These are phyloP conservation scores for Pugionium cornutum DNA, from an alignment of 345 rosid genomes.

Conservation along the genomic window DNA sequence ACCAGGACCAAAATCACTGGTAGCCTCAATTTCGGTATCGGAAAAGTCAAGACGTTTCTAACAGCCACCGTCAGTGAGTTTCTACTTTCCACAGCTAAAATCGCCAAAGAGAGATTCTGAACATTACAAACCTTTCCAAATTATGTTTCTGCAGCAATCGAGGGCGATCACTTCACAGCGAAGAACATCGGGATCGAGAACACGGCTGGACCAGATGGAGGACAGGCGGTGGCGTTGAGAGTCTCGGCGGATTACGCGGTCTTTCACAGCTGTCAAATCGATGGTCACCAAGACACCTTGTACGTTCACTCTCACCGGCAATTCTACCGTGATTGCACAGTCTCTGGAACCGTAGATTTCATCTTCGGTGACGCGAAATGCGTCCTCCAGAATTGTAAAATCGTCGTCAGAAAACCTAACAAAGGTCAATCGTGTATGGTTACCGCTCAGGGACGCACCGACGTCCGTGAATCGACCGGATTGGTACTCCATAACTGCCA, in stretches of 20 bases:
- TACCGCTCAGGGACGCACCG: slow-evolving; percentile 66
- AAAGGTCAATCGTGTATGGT: slow-evolving; percentile 51
- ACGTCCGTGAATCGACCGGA: slow-evolving; percentile 48
- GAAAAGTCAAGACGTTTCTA: slow-evolving; percentile 48
- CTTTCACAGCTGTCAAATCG: slow-evolving; percentile 59
- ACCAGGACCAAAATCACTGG: slow-evolving; percentile 68
- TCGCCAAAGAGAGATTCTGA: slow-evolving; percentile 1
- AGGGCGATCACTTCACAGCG: slow-evolving; percentile 60
- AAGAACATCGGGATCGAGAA: slow-evolving; percentile 72
- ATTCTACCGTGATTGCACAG: slow-evolving; percentile 70
- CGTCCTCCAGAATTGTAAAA: slow-evolving; percentile 63
- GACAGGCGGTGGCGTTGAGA: slow-evolving; percentile 76
- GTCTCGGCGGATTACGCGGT: slow-evolving; percentile 53
- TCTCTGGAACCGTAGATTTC: slow-evolving; percentile 74
- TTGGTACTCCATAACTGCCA: slow-evolving; percentile 64
- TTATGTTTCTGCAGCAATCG: slow-evolving; percentile 40
- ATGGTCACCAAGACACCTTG: slow-evolving; percentile 71
- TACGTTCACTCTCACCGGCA: slow-evolving; percentile 68
- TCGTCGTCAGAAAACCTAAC: slow-evolving; percentile 56
- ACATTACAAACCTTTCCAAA: not conserved
- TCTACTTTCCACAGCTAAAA: not conserved
- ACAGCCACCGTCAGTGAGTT: slow-evolving; percentile 65
- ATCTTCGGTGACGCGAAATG: slow-evolving; percentile 62
- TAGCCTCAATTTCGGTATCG: slow-evolving; percentile 45
- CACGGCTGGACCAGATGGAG: slow-evolving; percentile 58